Base-by-base conservation (phyloP, 1,284 basidiomycete species). In the Papiliotrema nemorosa region DNA sequence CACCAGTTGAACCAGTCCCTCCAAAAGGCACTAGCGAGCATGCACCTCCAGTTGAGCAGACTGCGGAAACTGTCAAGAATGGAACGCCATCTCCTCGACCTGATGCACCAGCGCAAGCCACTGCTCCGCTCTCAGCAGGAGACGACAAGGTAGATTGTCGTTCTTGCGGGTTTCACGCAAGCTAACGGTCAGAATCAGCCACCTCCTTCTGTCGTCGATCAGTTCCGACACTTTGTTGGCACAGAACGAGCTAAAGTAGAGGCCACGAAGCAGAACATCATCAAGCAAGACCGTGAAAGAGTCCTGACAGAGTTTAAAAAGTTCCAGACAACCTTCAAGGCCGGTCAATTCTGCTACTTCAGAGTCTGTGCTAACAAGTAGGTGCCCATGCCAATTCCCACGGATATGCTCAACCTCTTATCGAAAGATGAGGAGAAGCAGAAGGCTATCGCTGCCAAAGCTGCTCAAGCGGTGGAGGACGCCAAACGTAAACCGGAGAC, bases 241-340 rank as follows among this genome's bases (percentile, higher is more conserved):
- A 85, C 82, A 60, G 92, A 97, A 77, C 87, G 87, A 67, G 86
- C 93, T 64, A 81, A 88, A 49, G 77, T 93, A 49, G 86, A 87
- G 42, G 87, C 90, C 77, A 94, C 91, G 80, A 85, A 89, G 75
- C 88, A 91, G 65, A 87, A 87, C 21, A 77, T 94, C 44, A 83
- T 86, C 51, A 94, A 92, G 81, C 88, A 82, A 67, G 94, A 97
- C 72, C 58, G 71, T 40, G 69, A 72, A 25, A 56, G 59, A 29
- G 62, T 67, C 36, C 47, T 97, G 76, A 87, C 90, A 12, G 93
- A 97, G 45, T 78, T 97, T 44, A 82, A 91, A 69, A 87, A 87
- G 73, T 98, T 97, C 78, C 90, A 89, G 61, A 82, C 88, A 70
- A 87, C 77, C 58, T 98, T 98, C 84, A 96, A 94, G 82, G 88